Evolutionary conservation across 116 monocot species (phyloP).

Genomic region (Phalaenopsis hybrid): DNA sequence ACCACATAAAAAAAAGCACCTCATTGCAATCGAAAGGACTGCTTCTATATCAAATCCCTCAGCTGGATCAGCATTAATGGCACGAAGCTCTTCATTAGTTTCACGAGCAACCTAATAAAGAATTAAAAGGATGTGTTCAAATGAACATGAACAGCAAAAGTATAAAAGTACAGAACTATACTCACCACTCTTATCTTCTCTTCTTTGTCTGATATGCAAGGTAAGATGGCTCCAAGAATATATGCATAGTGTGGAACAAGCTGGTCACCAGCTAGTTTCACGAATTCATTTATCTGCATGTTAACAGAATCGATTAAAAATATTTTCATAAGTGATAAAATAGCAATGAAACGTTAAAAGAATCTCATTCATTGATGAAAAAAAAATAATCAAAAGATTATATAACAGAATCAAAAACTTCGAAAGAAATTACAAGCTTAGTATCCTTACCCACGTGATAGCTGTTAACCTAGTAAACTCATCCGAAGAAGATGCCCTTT

Average conservation of each 20-base stretch:
- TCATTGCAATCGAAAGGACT: slow-evolving; percentile 81
- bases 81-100: slow-evolving; percentile 97
- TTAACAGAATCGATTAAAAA: neutral
- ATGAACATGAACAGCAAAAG: neutral
- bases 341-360: neutral
- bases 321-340: neutral
- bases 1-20: slow-evolving; percentile 39
- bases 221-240: slow-evolving; percentile 92
- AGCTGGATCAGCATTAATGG: slow-evolving; percentile 61
- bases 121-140: neutral
- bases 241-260: slow-evolving; percentile 97
- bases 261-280: slow-evolving; percentile 93
- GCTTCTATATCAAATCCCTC: slow-evolving; percentile 84
- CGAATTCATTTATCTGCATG: slow-evolving; percentile 97
- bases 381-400: no score
- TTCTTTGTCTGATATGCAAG: slow-evolving; percentile 97
- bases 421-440: no score
- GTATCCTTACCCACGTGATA: no score
- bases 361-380: neutral
- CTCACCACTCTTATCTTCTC: slow-evolving; percentile 93
- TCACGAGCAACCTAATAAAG: slow-evolving; percentile 74
- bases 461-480: no score
- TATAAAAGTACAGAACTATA: slow-evolving; percentile 1
- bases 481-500: no score
- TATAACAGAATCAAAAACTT: no score